Base-by-base conservation (phyloP, 2,329 filamentous ascomycete species). In the Exserohilum turcica region DNA sequence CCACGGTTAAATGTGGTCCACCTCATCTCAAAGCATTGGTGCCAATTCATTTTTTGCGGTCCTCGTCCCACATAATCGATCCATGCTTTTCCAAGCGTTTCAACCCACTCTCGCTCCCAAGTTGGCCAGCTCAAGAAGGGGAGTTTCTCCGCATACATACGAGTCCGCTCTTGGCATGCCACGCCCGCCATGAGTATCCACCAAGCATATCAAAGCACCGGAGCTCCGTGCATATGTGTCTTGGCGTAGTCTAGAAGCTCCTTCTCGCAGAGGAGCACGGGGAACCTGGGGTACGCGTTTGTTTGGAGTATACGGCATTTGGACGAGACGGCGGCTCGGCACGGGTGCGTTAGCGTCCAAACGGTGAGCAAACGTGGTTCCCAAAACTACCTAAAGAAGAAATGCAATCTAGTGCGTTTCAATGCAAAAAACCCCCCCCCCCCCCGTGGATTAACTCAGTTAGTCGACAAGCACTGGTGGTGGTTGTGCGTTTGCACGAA, bases 381-480 rank as follows among this genome's bases (percentile, higher is more conserved):
- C 28, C 16, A 40, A 46, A 19, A 37, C 5, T 13, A 36, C 48
- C 36, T 49, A 38, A 50, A 52, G 13, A 29, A 52, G 43, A 49
- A 27, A 36, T 51, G 47, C 48, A 63, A 62, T 61, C 51, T 60
- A 49, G 48, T 44, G 51, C 54, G 43, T 37, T 13, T 7, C n/a
- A 35, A 29, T 57, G 3, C 8, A 35, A 29, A 57, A 59, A n/a
- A n/a, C n/a, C n/a, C n/a, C n/a, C n/a, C n/a, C n/a, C n/a, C n/a
- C n/a, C n/a, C n/a, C 54, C 48, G 57, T 46, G 53, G 56, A 61
- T 61, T 59, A 45, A 55, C 47, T 46, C 39, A 21, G 44, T 37
- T 37, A 50, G 53, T 37, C 48, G 49, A 57, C 38, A 43, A 52
- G 49, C 32, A 61, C 65, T 66, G 61, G 63, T 61, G 21, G 48